Conservation (phyloP, 2,329 filamentous ascomycete species). For the Fusarium anthophilum region DNA sequence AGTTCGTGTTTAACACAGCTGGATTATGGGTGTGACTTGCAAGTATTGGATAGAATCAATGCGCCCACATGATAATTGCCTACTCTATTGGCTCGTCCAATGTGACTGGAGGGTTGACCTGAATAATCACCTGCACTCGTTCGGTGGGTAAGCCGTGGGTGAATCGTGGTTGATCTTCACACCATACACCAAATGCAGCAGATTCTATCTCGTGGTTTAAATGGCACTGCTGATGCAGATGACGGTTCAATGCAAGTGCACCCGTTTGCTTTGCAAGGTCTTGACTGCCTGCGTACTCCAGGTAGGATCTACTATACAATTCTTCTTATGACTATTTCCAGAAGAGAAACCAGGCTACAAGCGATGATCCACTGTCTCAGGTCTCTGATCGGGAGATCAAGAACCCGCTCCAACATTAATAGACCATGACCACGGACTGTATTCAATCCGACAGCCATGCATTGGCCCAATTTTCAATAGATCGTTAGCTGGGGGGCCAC, state of each 20-base stretch:
- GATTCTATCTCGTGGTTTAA: constrained; percentile 18
- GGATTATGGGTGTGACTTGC: constrained; percentile 4
- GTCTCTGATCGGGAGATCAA: constrained; percentile 32
- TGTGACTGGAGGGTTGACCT: constrained; percentile 2
- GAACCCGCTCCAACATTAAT: constrained; percentile 7
- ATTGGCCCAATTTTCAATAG: constrained; percentile 22
- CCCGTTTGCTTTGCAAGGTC: background rate
- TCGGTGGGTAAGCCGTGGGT: constrained; percentile 21
- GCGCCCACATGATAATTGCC: background rate
- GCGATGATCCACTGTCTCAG: constrained; percentile 40
- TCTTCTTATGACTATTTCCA: background rate
- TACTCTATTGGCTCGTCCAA: constrained; percentile 19
- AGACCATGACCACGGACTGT: background rate
- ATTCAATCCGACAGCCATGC: constrained; percentile 3
- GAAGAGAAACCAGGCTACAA: constrained; percentile 1
- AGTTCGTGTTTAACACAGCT: constrained; percentile 21
- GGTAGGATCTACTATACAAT: constrained; percentile 20
- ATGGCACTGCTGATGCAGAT: constrained; percentile 7
- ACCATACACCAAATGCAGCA: constrained; percentile 29
- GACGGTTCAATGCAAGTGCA: constrained; percentile 5
- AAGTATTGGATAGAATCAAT: constrained; percentile 10
- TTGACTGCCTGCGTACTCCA: background rate
- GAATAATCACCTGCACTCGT: constrained; percentile 21
- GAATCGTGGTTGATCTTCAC: constrained; percentile 38
- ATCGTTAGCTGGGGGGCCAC: constrained; percentile 20